Evolutionary conservation across 495 filamentous ascomycete genomes (phyloP), one percentile per base, ranked within the genome.

Genomic region (Penicillium waksmanii): DNA sequence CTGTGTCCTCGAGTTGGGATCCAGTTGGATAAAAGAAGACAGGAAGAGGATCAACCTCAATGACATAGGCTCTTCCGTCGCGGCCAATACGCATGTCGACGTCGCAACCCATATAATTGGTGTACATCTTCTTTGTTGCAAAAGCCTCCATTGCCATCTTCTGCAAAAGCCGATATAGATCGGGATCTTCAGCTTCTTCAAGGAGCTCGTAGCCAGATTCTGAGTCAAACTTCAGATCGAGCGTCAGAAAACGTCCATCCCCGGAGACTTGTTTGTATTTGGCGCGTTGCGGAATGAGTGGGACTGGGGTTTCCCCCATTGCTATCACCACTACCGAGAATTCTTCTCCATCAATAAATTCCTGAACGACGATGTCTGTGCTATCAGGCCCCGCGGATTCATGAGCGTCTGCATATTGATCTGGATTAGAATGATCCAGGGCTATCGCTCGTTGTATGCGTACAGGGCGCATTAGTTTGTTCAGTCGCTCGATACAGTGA

Each of bases 31-130:
- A 55, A 35, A 60, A 60, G 17, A 55, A 60, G 7, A 55, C 58
- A 33, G 58, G 58, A 23, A 55, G 34, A 10, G 58, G 58, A 55
- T 60, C 52, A n/a, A 60, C 58, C 42, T 60, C 58, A 27, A 60
- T 60, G 3, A 55, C 58, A 42, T 55, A 60, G 31, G 52, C 52
- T 55, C 44, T 51, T 1, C 52, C 58, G 42, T 59, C 40, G 3
- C 17, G 13, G 5, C 56, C 43, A 17, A 64, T 55, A 7, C 61
- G 52, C 48, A 64, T 56, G 34, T 64, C 61, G 5, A 64, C 61
- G 40, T 64, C 61, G 12, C 61, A 64, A 7, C 61, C 61, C 61
- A 64, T 64, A 40, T 48, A 23, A 46, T 55, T 64, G 11, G 40
- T 50, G 15, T 53, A 55, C 34, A 60, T 56, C 21, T 46, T 53